phyloP scores from a whole-genome alignment of 1,139 yeast species.

The Hansenula lynferdii region DNA sequence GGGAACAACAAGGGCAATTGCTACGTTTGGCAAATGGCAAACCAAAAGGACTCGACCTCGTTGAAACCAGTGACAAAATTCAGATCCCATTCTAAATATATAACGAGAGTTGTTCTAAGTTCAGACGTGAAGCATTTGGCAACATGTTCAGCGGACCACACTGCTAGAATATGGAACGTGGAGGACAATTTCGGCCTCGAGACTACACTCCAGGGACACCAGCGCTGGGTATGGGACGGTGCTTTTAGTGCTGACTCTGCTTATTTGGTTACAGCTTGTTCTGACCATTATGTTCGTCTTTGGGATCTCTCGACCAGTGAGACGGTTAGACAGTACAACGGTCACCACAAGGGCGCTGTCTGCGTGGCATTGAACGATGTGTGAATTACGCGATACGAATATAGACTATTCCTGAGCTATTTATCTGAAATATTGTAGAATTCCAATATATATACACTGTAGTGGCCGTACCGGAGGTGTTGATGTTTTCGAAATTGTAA shows the following conservation, averaged over 20 bases:
- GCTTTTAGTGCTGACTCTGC: constrained; percentile 99
- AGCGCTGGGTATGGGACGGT: constrained; percentile 99
- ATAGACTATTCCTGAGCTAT: too few relatives aligned
- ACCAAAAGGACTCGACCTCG: constrained; percentile 72
- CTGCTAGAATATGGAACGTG: constrained; percentile 92
- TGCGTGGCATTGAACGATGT: constrained; percentile 96
- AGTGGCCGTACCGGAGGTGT: too few relatives aligned
- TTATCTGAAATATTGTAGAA: too few relatives aligned
- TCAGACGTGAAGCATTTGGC: constrained; percentile 95
- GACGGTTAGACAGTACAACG: constrained; percentile 83
- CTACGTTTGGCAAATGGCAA: constrained; percentile 95
- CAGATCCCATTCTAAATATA: constrained; percentile 84
- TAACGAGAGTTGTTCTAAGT: constrained; percentile 81
- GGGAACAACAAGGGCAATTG: constrained; percentile 95
- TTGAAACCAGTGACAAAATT: constrained; percentile 86
- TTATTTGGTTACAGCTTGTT: constrained; percentile 91
- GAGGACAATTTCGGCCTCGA: constrained; percentile 78
- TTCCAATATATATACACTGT: too few relatives aligned
- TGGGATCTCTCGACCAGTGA: constrained; percentile 98
- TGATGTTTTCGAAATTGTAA: too few relatives aligned
- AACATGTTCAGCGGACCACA: constrained; percentile 96
- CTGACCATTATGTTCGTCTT: constrained; percentile 93
- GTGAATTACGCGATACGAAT: constrained; percentile 21
- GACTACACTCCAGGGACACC: constrained; percentile 88
- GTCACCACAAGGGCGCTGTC: constrained; percentile 93